Conservation (phyloP, 805 yeast species). For the Candida railenensis region DNA sequence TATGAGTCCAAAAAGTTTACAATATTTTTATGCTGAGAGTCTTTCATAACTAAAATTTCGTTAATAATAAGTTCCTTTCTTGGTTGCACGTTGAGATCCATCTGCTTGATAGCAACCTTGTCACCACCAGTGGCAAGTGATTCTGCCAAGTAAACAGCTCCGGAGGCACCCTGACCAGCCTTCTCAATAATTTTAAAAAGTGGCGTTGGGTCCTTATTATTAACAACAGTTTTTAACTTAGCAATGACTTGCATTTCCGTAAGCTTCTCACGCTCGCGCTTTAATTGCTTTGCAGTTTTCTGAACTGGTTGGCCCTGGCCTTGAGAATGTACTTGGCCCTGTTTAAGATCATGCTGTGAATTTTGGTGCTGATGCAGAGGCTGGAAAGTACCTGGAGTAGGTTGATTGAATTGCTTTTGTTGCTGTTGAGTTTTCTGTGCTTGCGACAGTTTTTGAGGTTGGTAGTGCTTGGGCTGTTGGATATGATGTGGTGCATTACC, state of each 20-base stretch:
- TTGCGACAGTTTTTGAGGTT: conserved; percentile 4
- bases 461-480: conserved; percentile 8
- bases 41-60: conserved; percentile 95
- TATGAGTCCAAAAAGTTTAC: conserved; percentile 92
- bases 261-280: conserved; percentile 47
- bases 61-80: conserved; percentile 92
- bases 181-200: conserved; percentile 73
- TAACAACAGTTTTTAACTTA: conserved; percentile 78
- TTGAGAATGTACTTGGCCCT: conserved; percentile 3
- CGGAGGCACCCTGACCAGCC: conserved; percentile 98
- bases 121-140: conserved; percentile 53
- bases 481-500: conserved; percentile 6
- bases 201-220: conserved; percentile 82
- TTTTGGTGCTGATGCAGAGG: conserved; percentile 7
- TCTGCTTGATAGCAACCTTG: conserved; percentile 94
- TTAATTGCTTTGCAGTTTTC: conserved; percentile 39
- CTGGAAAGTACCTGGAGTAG: neutral
- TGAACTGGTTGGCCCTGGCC: conserved; percentile 8
- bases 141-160: conserved; percentile 88
- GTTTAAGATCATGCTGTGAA: conserved; percentile 1
- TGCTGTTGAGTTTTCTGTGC: conserved; percentile 5
- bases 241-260: conserved; percentile 87
- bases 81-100: conserved; percentile 88
- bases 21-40: conserved; percentile 83
- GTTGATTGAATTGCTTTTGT: neutral